Conservation (phyloP, 2,329 filamentous ascomycete species). For the Calonectria honghensis region DNA sequence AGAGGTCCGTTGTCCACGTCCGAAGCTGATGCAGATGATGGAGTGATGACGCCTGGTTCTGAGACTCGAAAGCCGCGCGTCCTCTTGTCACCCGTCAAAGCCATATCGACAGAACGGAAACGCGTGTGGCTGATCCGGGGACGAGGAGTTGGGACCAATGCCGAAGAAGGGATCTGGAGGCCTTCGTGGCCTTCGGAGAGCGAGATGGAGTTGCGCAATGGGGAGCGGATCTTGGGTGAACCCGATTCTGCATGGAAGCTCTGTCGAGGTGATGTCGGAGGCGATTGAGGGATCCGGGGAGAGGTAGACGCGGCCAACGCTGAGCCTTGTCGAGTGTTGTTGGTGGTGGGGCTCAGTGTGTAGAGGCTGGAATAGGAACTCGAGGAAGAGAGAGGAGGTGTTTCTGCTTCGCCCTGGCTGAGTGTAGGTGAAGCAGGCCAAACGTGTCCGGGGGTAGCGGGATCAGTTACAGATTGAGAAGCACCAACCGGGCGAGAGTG, state of each 20-base stretch:
- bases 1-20: constrained; percentile 48
- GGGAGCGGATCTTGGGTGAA: constrained; percentile 57
- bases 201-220: constrained; percentile 57
- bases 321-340: background rate
- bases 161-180: constrained; percentile 41
- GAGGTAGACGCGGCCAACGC: constrained; percentile 18
- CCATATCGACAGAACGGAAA: constrained; percentile 58
- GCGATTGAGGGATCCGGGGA: constrained; percentile 46
- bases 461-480: constrained; percentile 40
- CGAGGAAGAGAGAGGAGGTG: constrained; percentile 25
- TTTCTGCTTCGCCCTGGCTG: constrained; percentile 29
- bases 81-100: constrained; percentile 57
- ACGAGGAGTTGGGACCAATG: constrained; percentile 32
- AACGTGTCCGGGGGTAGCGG: constrained; percentile 30
- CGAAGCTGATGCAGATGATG: constrained; percentile 36
- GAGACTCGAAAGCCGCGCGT: constrained; percentile 31
- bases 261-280: constrained; percentile 47
- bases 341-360: constrained; percentile 24
- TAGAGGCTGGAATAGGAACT: constrained; percentile 26
- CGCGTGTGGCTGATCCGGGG: constrained; percentile 35
- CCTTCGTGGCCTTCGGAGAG: constrained; percentile 47
- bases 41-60: constrained; percentile 24
- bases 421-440: constrained; percentile 37
- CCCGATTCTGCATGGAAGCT: constrained; percentile 54
- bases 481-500: constrained; percentile 47